Conservation (phyloP, 2,329 filamentous ascomycete species). For the Diplodia seriata region DNA sequence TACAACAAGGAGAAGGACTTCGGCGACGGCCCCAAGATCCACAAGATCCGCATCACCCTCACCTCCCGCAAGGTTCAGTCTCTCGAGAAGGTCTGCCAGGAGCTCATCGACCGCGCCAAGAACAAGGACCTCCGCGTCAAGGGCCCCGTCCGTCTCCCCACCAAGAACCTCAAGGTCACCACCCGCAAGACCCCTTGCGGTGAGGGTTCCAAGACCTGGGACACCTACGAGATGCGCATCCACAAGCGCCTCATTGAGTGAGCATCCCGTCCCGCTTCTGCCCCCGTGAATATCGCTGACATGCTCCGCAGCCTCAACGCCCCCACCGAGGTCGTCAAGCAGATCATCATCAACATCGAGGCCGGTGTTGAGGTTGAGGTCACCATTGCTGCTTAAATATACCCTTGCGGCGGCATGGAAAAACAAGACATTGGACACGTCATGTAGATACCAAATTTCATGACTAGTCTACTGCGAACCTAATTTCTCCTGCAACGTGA, state of each 20-base stretch:
- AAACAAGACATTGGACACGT: slow-evolving; percentile 20
- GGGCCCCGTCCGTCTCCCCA: slow-evolving; percentile 96
- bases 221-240: slow-evolving; percentile 98
- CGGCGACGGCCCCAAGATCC: slow-evolving; percentile 91
- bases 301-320: slow-evolving; percentile 74
- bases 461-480: slow-evolving; percentile 15
- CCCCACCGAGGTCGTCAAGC: slow-evolving; percentile 96
- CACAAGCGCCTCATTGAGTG: slow-evolving; percentile 98
- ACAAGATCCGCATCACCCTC: slow-evolving; percentile 98
- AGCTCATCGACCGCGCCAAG: slow-evolving; percentile 98
- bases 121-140: slow-evolving; percentile 98
- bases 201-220: slow-evolving; percentile 99
- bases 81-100: slow-evolving; percentile 93
- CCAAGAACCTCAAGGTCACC: slow-evolving; percentile 95
- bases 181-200: slow-evolving; percentile 99
- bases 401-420: slow-evolving; percentile 11
- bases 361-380: slow-evolving; percentile 93
- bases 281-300: background rate
- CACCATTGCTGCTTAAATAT: slow-evolving; percentile 78
- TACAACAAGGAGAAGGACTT: slow-evolving; percentile 90
- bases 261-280: slow-evolving; percentile 46
- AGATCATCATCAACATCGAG: slow-evolving; percentile 96
- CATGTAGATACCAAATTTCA: slow-evolving; percentile 28
- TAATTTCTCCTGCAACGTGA: background rate
- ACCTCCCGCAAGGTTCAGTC: slow-evolving; percentile 92